Evolutionary conservation across 768 basidiomycete genomes (phyloP).

Genomic region (Suillus bovinus): DNA sequence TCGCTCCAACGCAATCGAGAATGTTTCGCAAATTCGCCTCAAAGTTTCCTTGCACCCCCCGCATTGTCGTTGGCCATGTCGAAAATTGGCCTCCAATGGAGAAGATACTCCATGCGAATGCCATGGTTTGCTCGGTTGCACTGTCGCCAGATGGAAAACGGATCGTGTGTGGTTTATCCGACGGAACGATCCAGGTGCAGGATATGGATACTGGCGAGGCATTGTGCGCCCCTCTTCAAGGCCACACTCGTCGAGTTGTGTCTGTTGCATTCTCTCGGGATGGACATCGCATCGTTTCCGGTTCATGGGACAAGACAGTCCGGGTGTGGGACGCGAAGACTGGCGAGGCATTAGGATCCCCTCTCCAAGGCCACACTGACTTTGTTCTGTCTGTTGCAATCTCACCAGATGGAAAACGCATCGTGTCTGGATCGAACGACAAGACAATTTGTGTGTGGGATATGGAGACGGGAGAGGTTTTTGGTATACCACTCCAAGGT

Average conservation of each 20-base stretch:
- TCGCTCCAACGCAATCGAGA: conserved; percentile 25
- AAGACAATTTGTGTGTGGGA: conserved; percentile 15
- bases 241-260: not conserved
- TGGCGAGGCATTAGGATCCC: conserved; percentile 17
- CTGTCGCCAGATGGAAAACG: not conserved
- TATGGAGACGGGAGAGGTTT: not conserved
- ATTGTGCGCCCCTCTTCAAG: not conserved
- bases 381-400: not conserved
- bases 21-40: conserved; percentile 17
- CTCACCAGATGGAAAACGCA: not conserved
- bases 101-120: not conserved
- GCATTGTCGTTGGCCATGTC: not conserved
- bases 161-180: conserved; percentile 11
- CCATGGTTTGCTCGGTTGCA: rapidly evolving
- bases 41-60: not conserved
- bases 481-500: not conserved
- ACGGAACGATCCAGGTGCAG: conserved; percentile 8
- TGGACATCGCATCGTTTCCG: conserved; percentile 27
- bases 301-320: not conserved
- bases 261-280: conserved; percentile 29
- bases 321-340: conserved; percentile 12
- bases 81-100: conserved; percentile 6
- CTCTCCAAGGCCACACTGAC: conserved; percentile 9
- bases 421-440: not conserved
- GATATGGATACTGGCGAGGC: conserved; percentile 1